Base-by-base conservation (phyloP, 208 protist species). In the Trypanosomatidae sp. region DNA sequence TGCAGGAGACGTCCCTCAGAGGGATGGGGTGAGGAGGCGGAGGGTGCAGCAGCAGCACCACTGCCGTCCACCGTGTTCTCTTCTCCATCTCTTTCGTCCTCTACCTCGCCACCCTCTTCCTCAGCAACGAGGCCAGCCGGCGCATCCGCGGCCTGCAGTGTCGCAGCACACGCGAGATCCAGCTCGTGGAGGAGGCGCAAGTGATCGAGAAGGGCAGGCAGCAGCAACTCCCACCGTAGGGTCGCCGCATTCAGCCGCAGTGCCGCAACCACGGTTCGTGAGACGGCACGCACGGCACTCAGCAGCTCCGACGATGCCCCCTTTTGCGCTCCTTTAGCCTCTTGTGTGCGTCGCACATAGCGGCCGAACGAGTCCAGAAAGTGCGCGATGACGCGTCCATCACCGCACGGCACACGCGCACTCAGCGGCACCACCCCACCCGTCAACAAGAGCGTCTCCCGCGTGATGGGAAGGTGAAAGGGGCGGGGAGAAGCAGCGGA, bases 351-450 rank as follows among this genome's bases (percentile, higher is more conserved):
- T 10, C 56, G 25, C 17, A 81, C 30, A 39, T 47, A 77, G 22
- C 9, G 60, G 36, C 52, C 68, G 60, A 91, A 92, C 36, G 67
- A 13, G 41, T 76, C 64, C 2, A 95, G 56, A 41, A 95, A 83
- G 9, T 55, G 8, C 0, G 79, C 71, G 0, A 94, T 30, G 12
- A 66, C 68, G 4, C 58, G 60, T 1, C 91, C 91, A 58, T 91
- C 83, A 8, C 78, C 83, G 62, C 75, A 84, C 5, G 84, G 84
- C 28, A 71, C 52, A 12, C 89, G 89, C 56, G 91, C 79, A 60
- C 90, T 97, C 17, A 95, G 79, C 0, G 92, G 92, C 25, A 97
- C 85, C 1, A 93, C 84, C 9, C 92, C 92, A 30, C 88, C 90
- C 4, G 87, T 93, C 72, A 97, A 28, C 43, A 97, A 71, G 3